Percentiles rank a stretch among this genome's conserved stretches.
phyloP scores from a whole-genome alignment of 2,329 filamentous ascomycete species.

The Alternaria ventricosa region DNA sequence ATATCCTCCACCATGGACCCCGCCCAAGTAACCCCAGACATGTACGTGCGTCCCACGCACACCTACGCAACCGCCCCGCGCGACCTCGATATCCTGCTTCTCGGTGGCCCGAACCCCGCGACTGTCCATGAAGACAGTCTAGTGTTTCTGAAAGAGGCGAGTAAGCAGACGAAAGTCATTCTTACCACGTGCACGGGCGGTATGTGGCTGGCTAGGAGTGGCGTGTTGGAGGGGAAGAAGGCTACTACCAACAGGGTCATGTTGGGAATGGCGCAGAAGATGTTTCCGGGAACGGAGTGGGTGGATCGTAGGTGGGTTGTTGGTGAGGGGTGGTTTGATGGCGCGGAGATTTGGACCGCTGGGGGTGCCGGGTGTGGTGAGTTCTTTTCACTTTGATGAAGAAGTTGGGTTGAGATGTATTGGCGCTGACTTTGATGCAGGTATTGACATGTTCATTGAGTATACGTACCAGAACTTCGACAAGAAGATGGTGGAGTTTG shows the following conservation, averaged over 20 bases:
- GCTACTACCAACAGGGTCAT: constrained; percentile 49
- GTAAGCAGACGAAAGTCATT: constrained; percentile 43
- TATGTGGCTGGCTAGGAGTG: constrained; percentile 50
- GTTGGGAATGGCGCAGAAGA: constrained; percentile 31
- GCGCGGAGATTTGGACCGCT: constrained; percentile 50
- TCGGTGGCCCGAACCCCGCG: constrained; percentile 46
- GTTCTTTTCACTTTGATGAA: background rate
- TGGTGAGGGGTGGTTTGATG: constrained; percentile 33
- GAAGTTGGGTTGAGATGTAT: background rate
- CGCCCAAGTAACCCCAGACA: constrained; percentile 38
- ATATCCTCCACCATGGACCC: constrained; percentile 46
- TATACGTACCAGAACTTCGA: constrained; percentile 29
- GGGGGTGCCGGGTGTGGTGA: constrained; percentile 49
- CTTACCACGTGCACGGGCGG: constrained; percentile 50
- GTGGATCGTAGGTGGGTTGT: constrained; percentile 50
- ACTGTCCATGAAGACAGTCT: constrained; percentile 44
- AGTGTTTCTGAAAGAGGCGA: constrained; percentile 48
- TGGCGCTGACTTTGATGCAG: constrained; percentile 14
- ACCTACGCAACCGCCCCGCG: constrained; percentile 52
- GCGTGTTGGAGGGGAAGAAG: constrained; percentile 48
- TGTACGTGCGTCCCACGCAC: constrained; percentile 46
- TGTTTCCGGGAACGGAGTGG: constrained; percentile 48
- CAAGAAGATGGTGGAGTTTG: constrained; percentile 20
- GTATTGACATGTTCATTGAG: constrained; percentile 34
- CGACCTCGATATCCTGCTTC: constrained; percentile 51